These are phyloP conservation scores for Colletotrichum tamarilloi DNA, from an alignment of 2,329 filamentous ascomycete species.

Conservation along the genomic window DNA sequence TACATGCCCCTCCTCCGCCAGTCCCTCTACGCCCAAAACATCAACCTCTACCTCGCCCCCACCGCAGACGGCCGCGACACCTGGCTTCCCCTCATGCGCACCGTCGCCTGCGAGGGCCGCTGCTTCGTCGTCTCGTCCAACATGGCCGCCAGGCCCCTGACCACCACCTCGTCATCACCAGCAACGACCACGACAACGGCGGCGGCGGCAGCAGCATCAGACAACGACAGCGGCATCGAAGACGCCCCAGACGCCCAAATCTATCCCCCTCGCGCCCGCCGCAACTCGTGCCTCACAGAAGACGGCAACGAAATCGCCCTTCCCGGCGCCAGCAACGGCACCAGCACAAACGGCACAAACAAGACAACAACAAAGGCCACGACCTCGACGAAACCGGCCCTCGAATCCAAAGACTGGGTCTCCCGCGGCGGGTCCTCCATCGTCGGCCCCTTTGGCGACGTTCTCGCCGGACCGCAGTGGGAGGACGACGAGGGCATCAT, in stretches of 20 bases:
- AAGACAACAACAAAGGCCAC: not conserved
- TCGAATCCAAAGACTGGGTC: constrained; percentile 56
- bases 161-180: constrained; percentile 37
- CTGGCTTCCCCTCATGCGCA: constrained; percentile 86
- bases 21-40: constrained; percentile 86
- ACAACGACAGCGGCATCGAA: not conserved
- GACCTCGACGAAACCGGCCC: not conserved
- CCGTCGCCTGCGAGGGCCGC: constrained; percentile 82
- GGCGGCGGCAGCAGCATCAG: not conserved
- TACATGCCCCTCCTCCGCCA: constrained; percentile 93
- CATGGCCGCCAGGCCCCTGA: constrained; percentile 74
- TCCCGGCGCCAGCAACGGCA: constrained; percentile 21
- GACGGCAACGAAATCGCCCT: constrained; percentile 61
- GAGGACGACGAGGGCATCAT: constrained; percentile 78
- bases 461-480: constrained; percentile 85
- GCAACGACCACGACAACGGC: not conserved
- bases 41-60: constrained; percentile 91
- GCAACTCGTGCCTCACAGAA: constrained; percentile 55
- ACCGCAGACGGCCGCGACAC: constrained; percentile 87
- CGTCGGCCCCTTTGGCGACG: constrained; percentile 81
- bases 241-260: not conserved
- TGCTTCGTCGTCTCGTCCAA: constrained; percentile 90
- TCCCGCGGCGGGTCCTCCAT: constrained; percentile 87
- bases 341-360: constrained; percentile 19
- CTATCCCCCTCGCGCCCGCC: constrained; percentile 37